Evolutionary conservation across 2,329 filamentous ascomycete species (phyloP).

Genomic region (Stachybotrys chlorohalonatus): DNA sequence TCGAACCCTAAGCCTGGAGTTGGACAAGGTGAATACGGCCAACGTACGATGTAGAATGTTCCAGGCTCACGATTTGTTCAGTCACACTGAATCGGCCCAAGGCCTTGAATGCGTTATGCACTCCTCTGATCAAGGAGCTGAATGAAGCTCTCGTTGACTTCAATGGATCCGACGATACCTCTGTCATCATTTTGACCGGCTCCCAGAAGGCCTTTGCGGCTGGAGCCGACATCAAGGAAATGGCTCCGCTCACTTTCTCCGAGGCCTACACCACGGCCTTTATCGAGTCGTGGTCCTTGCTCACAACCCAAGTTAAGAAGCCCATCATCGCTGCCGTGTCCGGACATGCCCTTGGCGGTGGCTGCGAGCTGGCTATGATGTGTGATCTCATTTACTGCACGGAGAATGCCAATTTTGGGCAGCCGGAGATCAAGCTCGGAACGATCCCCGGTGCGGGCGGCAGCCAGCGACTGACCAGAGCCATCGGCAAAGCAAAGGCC

Average conservation of each 20-base stretch:
- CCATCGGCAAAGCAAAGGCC: slow-evolving; percentile 73
- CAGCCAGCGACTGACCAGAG: slow-evolving; percentile 76
- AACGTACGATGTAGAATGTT: slow-evolving; percentile 3
- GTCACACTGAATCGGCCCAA: slow-evolving; percentile 92
- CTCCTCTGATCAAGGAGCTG: slow-evolving; percentile 82
- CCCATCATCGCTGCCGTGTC: slow-evolving; percentile 92
- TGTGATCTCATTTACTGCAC: slow-evolving; percentile 92
- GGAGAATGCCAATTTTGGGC: slow-evolving; percentile 78
- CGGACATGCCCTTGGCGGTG: slow-evolving; percentile 87
- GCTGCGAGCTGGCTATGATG: slow-evolving; percentile 97
- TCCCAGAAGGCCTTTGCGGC: slow-evolving; percentile 87
- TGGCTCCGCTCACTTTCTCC: slow-evolving; percentile 85
- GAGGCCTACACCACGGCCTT: slow-evolving; percentile 84
- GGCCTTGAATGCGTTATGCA: slow-evolving; percentile 88
- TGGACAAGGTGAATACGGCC: slow-evolving; percentile 58
- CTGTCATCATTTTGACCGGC: slow-evolving; percentile 78
- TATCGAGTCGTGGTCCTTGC: slow-evolving; percentile 87
- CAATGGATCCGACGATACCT: slow-evolving; percentile 60
- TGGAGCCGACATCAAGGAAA: slow-evolving; percentile 98
- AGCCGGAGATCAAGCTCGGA: slow-evolving; percentile 94
- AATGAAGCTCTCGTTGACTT: slow-evolving; percentile 67
- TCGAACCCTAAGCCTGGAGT: slow-evolving; percentile 83
- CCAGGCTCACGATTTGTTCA: slow-evolving; percentile 24
- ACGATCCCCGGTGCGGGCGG: slow-evolving; percentile 89
- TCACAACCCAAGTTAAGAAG: slow-evolving; percentile 80